These are phyloP conservation scores for Phytophthora europaea DNA, from an alignment of 352 stramenopile genomes.

Conservation along the genomic window DNA sequence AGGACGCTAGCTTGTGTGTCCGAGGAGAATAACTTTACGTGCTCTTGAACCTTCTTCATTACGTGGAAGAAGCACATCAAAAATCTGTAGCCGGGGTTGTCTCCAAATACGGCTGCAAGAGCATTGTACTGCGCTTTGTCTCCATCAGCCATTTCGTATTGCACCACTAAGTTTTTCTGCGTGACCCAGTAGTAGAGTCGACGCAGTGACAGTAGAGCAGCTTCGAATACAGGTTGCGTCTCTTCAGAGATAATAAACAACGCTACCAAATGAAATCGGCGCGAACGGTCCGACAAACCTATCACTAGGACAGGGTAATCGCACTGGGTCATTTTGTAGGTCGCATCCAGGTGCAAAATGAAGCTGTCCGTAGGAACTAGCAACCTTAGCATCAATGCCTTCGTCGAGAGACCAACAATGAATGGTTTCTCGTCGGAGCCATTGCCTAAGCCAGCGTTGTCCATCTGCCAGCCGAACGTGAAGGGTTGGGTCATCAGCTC, in stretches of 20 bases:
- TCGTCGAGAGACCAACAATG: not conserved
- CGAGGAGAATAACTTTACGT: too few relatives aligned
- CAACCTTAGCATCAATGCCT: not conserved
- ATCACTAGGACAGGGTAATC: not conserved
- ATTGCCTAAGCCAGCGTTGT: not conserved
- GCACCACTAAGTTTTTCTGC: not conserved
- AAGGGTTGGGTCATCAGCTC: not conserved
- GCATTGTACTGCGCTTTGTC: not conserved
- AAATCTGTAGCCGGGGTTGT: not conserved
- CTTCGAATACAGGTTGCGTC: not conserved
- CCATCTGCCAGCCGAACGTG: not conserved
- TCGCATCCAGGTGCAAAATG: not conserved
- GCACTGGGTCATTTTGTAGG: not conserved
- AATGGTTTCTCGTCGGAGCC: not conserved
- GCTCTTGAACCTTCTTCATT: not conserved
- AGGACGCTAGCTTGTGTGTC: too few relatives aligned
- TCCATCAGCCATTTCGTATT: not conserved
- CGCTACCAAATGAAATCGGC: not conserved
- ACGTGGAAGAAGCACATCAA: not conserved
- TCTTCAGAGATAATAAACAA: not conserved
- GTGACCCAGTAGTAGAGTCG: not conserved
- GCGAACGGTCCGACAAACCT: not conserved
- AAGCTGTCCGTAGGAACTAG: not conserved
- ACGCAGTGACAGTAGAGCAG: not conserved
- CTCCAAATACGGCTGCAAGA: not conserved